Percentiles rank a stretch among this genome's conserved stretches.
Conservation (phyloP, 1,284 basidiomycete genomes). For the Gastroboletus turbinatus region DNA sequence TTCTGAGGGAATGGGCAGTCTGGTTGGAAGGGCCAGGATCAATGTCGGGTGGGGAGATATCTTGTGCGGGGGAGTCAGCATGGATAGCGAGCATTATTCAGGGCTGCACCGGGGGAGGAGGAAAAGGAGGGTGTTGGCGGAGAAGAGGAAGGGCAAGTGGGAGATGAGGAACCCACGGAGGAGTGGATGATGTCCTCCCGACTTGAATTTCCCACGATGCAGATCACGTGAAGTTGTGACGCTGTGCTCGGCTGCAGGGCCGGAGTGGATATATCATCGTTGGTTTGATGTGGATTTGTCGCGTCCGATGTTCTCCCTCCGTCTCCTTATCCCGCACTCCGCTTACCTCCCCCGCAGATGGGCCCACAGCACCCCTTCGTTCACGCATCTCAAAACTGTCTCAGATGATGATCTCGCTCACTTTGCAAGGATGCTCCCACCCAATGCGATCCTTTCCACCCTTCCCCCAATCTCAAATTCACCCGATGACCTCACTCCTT, state of each 20-base stretch:
- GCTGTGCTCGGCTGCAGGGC: neutral
- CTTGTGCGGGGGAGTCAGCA: neutral
- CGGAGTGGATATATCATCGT: neutral
- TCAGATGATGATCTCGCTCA: conserved; percentile 58
- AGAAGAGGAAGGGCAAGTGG: neutral
- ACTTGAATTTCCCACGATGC: conserved; percentile 13
- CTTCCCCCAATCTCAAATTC: conserved; percentile 48
- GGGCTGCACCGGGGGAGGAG: neutral
- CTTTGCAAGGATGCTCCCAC: conserved; percentile 60
- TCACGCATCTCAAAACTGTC: conserved; percentile 44
- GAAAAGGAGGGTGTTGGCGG: neutral
- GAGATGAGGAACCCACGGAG: conserved; percentile 4
- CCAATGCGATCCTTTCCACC: conserved; percentile 63
- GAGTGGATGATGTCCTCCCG: neutral
- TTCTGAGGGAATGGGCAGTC: neutral
- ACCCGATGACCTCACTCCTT: conserved; percentile 72
- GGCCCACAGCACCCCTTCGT: conserved; percentile 18
- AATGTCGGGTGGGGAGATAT: neutral
- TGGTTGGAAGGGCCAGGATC: neutral
- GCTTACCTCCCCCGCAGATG: conserved; percentile 9
- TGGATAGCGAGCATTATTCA: neutral
- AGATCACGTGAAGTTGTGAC: conserved; percentile 10
- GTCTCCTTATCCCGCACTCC: neutral
- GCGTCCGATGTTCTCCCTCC: neutral
- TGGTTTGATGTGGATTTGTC: neutral